phyloP scores from a whole-genome alignment of 75 land plant species.

The Gnetum montanum region DNA sequence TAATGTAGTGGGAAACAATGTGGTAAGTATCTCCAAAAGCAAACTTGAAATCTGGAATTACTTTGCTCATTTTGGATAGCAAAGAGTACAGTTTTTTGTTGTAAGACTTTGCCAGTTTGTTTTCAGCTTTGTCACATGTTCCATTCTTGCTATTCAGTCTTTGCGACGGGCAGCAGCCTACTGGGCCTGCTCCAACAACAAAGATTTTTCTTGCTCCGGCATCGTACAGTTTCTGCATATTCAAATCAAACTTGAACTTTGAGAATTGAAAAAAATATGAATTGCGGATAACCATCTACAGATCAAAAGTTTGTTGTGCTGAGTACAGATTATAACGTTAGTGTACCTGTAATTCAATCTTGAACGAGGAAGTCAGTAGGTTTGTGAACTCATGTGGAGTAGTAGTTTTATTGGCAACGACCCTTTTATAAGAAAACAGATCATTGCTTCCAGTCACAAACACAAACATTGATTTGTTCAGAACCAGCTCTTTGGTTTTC shows the following conservation, averaged over 20 bases:
- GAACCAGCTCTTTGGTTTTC: constrained; percentile 11
- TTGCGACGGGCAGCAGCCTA: constrained; percentile 57
- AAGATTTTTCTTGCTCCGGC: constrained; percentile 53
- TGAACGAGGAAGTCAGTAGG: constrained; percentile 13
- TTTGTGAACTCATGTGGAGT: constrained; percentile 23
- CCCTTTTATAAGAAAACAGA: constrained; percentile 22
- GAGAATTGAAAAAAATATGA: too few species aligned
- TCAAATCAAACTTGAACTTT: too few species aligned
- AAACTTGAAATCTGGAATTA: constrained; percentile 25
- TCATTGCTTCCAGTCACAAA: constrained; percentile 59
- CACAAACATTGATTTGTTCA: constrained; percentile 30
- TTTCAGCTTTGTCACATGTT: constrained; percentile 35
- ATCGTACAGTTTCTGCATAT: constrained; percentile 54
- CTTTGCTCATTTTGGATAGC: constrained; percentile 26
- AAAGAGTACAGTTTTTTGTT: constrained; percentile 25
- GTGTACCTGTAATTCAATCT: constrained; percentile 33
- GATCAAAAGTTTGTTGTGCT: too few species aligned
- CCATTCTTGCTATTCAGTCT: constrained; percentile 17
- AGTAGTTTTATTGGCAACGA: too few species aligned
- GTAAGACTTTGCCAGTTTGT: constrained; percentile 23
- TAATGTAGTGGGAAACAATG: constrained; percentile 17
- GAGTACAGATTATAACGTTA: too few species aligned
- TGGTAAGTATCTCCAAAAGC: constrained; percentile 46
- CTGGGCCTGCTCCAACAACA: constrained; percentile 25
- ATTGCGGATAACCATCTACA: too few species aligned